These are phyloP conservation scores for Podila verticillata DNA, from an alignment of 192 early-diverging fungal genomes.

Conservation along the genomic window DNA sequence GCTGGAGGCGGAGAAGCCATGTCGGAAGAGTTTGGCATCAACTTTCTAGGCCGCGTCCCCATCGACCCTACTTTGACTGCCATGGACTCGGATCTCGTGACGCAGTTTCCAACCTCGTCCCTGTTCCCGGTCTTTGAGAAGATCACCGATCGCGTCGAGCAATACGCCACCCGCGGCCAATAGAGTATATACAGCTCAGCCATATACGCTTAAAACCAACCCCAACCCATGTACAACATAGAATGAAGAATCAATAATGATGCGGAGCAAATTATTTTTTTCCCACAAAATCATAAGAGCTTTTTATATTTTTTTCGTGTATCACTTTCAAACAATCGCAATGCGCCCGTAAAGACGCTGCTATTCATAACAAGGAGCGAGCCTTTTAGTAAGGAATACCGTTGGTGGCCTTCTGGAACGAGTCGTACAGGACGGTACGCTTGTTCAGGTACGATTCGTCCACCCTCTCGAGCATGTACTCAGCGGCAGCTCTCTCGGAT, in stretches of 20 bases:
- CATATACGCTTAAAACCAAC: too few relatives aligned
- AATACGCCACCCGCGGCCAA: conserved; percentile 25
- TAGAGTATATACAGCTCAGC: background rate
- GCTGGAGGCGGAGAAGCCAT: conserved; percentile 92
- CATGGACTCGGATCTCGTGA: conserved; percentile 57
- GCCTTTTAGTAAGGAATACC: conserved; percentile 59
- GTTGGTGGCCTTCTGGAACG: conserved; percentile 86
- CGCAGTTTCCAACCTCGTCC: conserved; percentile 59
- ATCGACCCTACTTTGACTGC: conserved; percentile 86
- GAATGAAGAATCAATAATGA: background rate
- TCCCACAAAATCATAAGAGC: background rate
- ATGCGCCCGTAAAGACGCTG: too few relatives aligned
- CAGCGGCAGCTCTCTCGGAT: conserved; percentile 90
- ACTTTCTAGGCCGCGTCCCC: conserved; percentile 91
- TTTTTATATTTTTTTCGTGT: background rate
- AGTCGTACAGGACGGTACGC: conserved; percentile 83
- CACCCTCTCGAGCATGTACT: conserved; percentile 94
- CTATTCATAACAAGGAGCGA: background rate
- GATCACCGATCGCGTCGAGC: conserved; percentile 56
- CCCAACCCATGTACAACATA: conserved; percentile 1
- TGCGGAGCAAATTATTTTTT: background rate
- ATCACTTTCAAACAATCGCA: background rate
- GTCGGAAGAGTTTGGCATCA: conserved; percentile 84
- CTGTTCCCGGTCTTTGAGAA: conserved; percentile 63
- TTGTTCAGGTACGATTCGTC: conserved; percentile 93